Percentiles rank a stretch among this genome's conserved stretches.
phyloP scores from a whole-genome alignment of 129 eudicot genomes.

The Lactuca saligna region DNA sequence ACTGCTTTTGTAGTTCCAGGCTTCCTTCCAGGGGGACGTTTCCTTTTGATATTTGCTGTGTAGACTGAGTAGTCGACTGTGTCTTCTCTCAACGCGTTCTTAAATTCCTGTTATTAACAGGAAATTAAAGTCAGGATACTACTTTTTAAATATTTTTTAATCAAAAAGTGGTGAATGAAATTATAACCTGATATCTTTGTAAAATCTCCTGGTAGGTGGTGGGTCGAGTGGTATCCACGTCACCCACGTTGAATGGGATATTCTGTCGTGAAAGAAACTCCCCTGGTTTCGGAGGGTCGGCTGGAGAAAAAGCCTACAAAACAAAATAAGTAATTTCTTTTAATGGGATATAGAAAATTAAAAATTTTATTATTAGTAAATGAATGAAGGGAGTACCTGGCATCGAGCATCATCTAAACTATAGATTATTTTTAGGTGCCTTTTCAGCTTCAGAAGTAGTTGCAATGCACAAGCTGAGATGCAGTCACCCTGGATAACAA shows the following conservation, averaged over 20 bases:
- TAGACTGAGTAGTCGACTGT: constrained; percentile 85
- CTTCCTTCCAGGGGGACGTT: constrained; percentile 71
- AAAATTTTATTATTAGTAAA: not conserved
- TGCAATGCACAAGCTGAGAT: constrained; percentile 81
- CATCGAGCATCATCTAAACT: constrained; percentile 88
- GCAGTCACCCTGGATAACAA: constrained; percentile 63
- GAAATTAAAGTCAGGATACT: no score
- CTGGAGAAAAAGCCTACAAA: constrained; percentile 83
- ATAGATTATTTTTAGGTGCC: constrained; percentile 84
- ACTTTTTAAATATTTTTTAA: no score
- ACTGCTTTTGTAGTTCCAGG: constrained; percentile 42
- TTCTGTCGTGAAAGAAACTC: constrained; percentile 72
- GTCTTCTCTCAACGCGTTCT: constrained; percentile 87
- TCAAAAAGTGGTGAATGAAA: not conserved
- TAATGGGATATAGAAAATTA: not conserved
- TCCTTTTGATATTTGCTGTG: constrained; percentile 82
- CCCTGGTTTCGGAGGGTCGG: constrained; percentile 75
- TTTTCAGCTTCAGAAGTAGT: constrained; percentile 85
- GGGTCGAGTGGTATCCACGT: constrained; percentile 51
- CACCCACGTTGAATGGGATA: constrained; percentile 65
- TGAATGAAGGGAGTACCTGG: constrained; percentile 49
- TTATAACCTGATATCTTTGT: constrained; percentile 88
- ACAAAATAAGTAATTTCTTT: not conserved
- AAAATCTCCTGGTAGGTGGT: constrained; percentile 58
- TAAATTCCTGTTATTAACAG: constrained; percentile 57